These are phyloP conservation scores for Marvania coccoides DNA, from an alignment of 139 green algal genomes.

Conservation along the genomic window DNA sequence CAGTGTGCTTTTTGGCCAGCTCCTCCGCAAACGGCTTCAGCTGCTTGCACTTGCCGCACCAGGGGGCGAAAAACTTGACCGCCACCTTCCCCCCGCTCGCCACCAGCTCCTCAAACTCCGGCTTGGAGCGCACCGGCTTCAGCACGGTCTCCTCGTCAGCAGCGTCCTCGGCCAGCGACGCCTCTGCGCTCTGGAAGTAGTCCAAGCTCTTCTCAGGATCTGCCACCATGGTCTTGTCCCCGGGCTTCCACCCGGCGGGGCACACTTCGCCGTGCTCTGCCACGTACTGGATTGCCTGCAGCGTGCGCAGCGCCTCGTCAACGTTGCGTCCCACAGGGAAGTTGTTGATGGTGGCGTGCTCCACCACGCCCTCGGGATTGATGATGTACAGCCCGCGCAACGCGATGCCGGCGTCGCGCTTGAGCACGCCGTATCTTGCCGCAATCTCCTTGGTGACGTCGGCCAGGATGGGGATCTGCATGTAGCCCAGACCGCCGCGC, in stretches of 20 bases:
- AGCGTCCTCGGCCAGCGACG: not conserved
- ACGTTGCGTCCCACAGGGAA: constrained; percentile 87
- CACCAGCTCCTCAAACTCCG: constrained; percentile 31
- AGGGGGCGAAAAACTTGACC: constrained; percentile 45
- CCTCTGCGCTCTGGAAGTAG: constrained; percentile 51
- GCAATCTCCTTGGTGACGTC: constrained; percentile 66
- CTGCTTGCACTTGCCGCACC: constrained; percentile 63
- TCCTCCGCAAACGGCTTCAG: constrained; percentile 61
- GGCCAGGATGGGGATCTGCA: constrained; percentile 76
- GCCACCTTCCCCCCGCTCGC: constrained; percentile 21
- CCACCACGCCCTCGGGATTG: constrained; percentile 77
- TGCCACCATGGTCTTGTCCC: constrained; percentile 81
- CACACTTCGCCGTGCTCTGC: constrained; percentile 63
- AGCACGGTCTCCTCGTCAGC: constrained; percentile 29
- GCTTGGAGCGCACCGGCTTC: constrained; percentile 20
- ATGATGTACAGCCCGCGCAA: constrained; percentile 89
- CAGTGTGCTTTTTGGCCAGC: constrained; percentile 54
- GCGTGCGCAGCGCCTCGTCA: constrained; percentile 90
- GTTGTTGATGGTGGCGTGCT: constrained; percentile 98
- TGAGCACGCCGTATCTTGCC: constrained; percentile 62
- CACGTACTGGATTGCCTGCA: constrained; percentile 94
- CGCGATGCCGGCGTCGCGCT: constrained; percentile 62
- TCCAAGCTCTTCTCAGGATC: constrained; percentile 67
- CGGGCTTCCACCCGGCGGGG: constrained; percentile 93
- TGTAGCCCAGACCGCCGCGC: constrained; percentile 66